Percentiles rank a stretch among this genome's conserved stretches.
Conservation (phyloP, 148 eudicot species). For the Spergularia bocconei region DNA sequence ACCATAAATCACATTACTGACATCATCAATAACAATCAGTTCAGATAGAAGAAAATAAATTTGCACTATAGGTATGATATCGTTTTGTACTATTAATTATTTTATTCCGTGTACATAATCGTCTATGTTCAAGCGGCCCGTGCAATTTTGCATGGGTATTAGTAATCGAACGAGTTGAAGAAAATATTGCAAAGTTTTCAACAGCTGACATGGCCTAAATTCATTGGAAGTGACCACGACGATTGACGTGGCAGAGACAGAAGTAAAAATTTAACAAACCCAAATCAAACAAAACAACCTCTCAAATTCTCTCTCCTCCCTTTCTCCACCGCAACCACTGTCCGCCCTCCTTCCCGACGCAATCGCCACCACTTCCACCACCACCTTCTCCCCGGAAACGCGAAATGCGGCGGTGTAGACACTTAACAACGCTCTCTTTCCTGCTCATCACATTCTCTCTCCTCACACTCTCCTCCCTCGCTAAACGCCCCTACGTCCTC, state of each 20-base stretch:
- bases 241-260: slow-evolving; percentile 10
- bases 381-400: neutral
- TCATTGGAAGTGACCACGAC: slow-evolving; percentile 18
- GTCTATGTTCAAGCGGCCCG: no score
- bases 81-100: no score
- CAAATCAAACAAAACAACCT: no score
- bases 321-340: neutral
- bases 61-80: no score
- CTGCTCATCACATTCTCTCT: slow-evolving; percentile 26
- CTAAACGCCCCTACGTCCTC: slow-evolving; percentile 63
- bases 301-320: no score
- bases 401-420: slow-evolving; percentile 25
- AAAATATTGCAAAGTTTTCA: neutral
- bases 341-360: neutral
- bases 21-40: no score
- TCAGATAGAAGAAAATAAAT: no score
- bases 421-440: slow-evolving; percentile 9
- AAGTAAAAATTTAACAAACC: neutral
- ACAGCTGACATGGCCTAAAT: slow-evolving; percentile 10
- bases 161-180: no score
- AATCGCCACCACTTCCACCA: neutral
- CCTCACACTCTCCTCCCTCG: slow-evolving; percentile 31
- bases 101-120: no score
- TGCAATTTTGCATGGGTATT: no score
- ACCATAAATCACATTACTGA: no score